Evolutionary conservation across 129 eudicot species (phyloP), one percentile per base, ranked within the genome.

Genomic region (Saposhnikovia divaricata): DNA sequence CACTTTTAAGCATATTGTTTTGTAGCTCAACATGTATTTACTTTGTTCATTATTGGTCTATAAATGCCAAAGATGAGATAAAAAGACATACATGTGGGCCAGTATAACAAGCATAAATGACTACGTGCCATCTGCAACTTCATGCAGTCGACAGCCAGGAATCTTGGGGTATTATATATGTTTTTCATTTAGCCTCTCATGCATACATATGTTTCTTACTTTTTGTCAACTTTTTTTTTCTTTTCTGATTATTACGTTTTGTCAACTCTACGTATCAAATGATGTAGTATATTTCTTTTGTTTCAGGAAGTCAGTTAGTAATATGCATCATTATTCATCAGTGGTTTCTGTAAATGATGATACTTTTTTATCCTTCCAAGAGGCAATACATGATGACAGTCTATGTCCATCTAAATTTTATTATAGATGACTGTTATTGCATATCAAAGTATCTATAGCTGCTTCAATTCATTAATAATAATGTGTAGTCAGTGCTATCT

Each of bases 51-150:
- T 55, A 74, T 47, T 77, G 63, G 31, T 79, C 45, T 72, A 23
- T 50, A 91, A 93, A 89, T 76, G 87, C 90, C 80, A 55, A 38
- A 77, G 86, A 81, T 77, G 98, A 93, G 85, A 63, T 89, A n/a
- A 85, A 87, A 78, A 89, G 82, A 59, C 93, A 77, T 84, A 81
- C n/a, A n/a, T n/a, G n/a, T n/a, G n/a, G n/a, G n/a, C n/a, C n/a
- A n/a, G n/a, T n/a, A n/a, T n/a, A n/a, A n/a, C n/a, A n/a, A n/a
- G n/a, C n/a, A n/a, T n/a, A n/a, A n/a, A n/a, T n/a, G n/a, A n/a
- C n/a, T n/a, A n/a, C n/a, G n/a, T n/a, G n/a, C n/a, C n/a, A n/a
- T n/a, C n/a, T n/a, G n/a, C n/a, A n/a, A n/a, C n/a, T n/a, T n/a
- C n/a, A n/a, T n/a, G n/a, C n/a, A n/a, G n/a, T n/a, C n/a, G n/a